Evolutionary conservation across 768 basidiomycete genomes (phyloP).

Genomic region (Boletus coccyginus): DNA sequence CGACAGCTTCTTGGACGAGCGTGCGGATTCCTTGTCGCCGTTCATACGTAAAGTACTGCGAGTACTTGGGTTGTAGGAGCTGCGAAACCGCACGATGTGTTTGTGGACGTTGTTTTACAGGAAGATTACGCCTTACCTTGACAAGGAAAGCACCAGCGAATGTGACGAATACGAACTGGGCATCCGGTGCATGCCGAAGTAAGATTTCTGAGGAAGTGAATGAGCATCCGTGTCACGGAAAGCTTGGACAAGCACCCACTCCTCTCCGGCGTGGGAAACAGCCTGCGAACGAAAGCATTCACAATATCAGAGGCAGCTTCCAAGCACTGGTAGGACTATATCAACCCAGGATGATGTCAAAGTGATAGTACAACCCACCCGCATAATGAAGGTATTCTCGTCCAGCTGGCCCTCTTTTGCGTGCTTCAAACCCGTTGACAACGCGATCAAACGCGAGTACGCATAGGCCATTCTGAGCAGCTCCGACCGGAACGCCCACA

Average conservation of each 20-base stretch:
- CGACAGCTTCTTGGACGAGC: slow-evolving; percentile 62
- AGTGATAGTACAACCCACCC: slow-evolving; percentile 43
- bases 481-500: slow-evolving; percentile 59
- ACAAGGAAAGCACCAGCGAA: slow-evolving; percentile 83
- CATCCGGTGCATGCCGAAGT: slow-evolving; percentile 74
- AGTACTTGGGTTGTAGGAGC: slow-evolving; percentile 79
- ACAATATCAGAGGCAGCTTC: slow-evolving; percentile 66
- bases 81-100: slow-evolving; percentile 22
- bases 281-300: slow-evolving; percentile 53
- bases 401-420: slow-evolving; percentile 53
- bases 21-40: slow-evolving; percentile 59
- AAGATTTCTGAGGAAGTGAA: slow-evolving; percentile 41
- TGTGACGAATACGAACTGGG: slow-evolving; percentile 74
- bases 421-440: slow-evolving; percentile 78
- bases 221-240: neutral
- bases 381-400: slow-evolving; percentile 62
- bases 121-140: slow-evolving; percentile 46
- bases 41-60: slow-evolving; percentile 54
- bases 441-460: slow-evolving; percentile 64
- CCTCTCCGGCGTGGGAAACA: slow-evolving; percentile 51
- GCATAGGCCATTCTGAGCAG: slow-evolving; percentile 61
- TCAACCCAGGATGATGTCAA: neutral
- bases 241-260: slow-evolving; percentile 35
- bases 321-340: slow-evolving; percentile 47
- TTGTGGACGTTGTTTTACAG: neutral